Evolutionary conservation across 2,329 filamentous ascomycete species (phyloP), one percentile per base, ranked within the genome.

Genomic region (Aspergillus alliaceus): DNA sequence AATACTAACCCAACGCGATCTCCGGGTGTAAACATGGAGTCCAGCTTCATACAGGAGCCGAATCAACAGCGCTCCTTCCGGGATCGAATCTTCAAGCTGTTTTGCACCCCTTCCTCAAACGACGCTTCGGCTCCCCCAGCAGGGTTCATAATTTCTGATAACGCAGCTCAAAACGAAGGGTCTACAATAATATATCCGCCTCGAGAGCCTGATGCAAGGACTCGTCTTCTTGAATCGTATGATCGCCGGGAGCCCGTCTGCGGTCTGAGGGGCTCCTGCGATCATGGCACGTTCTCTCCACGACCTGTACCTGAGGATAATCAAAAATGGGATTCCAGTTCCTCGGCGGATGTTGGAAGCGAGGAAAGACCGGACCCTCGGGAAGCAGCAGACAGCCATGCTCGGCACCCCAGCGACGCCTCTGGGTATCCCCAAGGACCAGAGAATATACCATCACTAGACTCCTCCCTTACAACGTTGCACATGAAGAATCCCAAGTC

Each of bases 221-320:
- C 74, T 24, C 67, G 71, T 27, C 64, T 79, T 25, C 61, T 79
- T 37, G 69, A 75, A 31, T 75, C 72, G 5, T 77, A 79, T 59
- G 60, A 75, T 44, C 69, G 68, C 35, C 65, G 60, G 24, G 64
- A 71, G 15, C 72, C 73, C 34, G 61, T 68, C 8, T 78, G 75
- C 48, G 76, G 76, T 48, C 66, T 75, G 48, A 74, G 71, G 25
- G 55, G 56, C 27, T 70, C 73, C 37, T 91, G 87, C 77, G 82
- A 83, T 66, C 89, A 95, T 75, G 90, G 90, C 65, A 90, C 89
- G 15, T 91, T 93, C 68, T 91, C 90, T 42, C 88, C 90, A 1
- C 79, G 86, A 35, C 82, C 88, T 0, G 77, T 77, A 50, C 85
- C 82, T 44, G 82, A 88, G 0, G 77, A 75, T 46, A 84, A 82